Conservation (phyloP, 768 basidiomycete genomes). For the Tubosaeta brunneosetosa region DNA sequence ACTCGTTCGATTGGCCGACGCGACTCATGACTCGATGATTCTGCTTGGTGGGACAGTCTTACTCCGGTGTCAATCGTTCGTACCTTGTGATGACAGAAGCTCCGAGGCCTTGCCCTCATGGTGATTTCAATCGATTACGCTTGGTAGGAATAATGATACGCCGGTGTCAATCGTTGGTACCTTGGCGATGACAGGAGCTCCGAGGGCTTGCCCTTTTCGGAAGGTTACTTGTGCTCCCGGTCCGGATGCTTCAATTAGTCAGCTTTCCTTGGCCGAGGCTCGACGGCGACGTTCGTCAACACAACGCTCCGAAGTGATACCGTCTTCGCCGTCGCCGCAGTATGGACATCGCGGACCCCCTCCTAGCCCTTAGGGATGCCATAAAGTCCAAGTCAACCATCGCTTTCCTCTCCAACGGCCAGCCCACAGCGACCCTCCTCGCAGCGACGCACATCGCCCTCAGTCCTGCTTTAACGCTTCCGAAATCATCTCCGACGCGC, state of each 20-base stretch:
- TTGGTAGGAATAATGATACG: too few relatives aligned
- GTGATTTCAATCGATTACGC: too few relatives aligned
- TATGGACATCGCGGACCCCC: slow-evolving; percentile 38
- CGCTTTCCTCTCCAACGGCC: slow-evolving; percentile 37
- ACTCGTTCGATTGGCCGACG: too few relatives aligned
- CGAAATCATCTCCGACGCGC: slow-evolving; percentile 73
- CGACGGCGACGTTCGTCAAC: not conserved
- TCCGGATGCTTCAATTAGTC: not conserved
- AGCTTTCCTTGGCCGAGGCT: not conserved
- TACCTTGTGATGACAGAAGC: too few relatives aligned
- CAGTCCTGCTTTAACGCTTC: slow-evolving; percentile 47
- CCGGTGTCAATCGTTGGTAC: too few relatives aligned
- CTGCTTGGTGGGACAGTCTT: too few relatives aligned
- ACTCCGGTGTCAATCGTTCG: too few relatives aligned
- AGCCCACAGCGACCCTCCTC: slow-evolving; percentile 44
- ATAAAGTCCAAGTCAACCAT: slow-evolving; percentile 52
- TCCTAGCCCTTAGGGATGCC: slow-evolving; percentile 57
- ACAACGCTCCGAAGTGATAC: not conserved
- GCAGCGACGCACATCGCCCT: slow-evolving; percentile 65
- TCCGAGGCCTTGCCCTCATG: not conserved
- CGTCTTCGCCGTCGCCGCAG: not conserved
- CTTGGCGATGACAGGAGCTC: too few relatives aligned
- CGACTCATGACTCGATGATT: too few relatives aligned
- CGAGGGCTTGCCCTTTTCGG: not conserved
- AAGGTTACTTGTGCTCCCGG: not conserved